Evolutionary conservation across 106 monocot genomes (phyloP).

Genomic region (Dendrobium nobile): DNA sequence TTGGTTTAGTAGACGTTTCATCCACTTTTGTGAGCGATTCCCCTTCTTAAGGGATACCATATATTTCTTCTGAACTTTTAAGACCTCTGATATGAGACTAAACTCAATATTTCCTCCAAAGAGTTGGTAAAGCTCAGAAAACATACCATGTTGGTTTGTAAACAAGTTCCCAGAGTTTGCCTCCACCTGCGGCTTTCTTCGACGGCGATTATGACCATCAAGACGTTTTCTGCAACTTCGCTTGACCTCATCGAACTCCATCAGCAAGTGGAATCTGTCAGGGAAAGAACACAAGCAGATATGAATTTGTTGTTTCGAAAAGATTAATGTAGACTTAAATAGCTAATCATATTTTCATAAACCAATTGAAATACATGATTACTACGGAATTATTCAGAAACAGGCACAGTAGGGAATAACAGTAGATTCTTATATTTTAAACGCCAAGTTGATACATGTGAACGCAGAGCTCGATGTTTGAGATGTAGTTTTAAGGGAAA

Average conservation of each 20-base stretch:
- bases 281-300: background rate
- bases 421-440: no score
- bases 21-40: no score
- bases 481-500: background rate
- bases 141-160: constrained; percentile 47
- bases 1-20: background rate
- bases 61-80: no score
- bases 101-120: no score
- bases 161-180: constrained; percentile 37
- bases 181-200: constrained; percentile 64
- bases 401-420: background rate
- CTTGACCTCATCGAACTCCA: constrained; percentile 74
- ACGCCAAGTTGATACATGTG: background rate
- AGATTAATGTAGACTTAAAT: background rate
- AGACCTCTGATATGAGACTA: no score
- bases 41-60: no score
- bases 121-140: no score
- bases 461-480: background rate
- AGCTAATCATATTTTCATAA: background rate
- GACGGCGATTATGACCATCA: constrained; percentile 76
- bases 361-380: background rate
- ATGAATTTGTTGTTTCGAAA: background rate
- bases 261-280: constrained; percentile 54
- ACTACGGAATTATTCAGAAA: background rate
- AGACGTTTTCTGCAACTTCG: constrained; percentile 95